Percentiles rank a stretch among this genome's conserved stretches.
Conservation (phyloP, 1,284 basidiomycete genomes). For the Inonotus hispidus region DNA sequence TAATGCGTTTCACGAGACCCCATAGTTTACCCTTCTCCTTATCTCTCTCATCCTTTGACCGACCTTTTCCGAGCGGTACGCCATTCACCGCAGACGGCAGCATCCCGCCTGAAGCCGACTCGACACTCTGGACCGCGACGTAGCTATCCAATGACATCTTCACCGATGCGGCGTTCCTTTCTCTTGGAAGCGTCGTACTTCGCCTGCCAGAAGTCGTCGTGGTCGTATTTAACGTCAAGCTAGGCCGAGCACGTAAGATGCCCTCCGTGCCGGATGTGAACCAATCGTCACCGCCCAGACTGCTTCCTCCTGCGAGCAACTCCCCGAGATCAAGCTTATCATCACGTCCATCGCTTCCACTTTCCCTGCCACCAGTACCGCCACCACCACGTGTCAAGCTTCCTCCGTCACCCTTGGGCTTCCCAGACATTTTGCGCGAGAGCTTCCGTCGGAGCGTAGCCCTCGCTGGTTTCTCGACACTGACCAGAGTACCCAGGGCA, state of each 20-base stretch:
- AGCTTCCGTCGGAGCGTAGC: constrained; percentile 28
- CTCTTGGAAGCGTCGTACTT: constrained; percentile 21
- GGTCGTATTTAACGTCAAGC: constrained; percentile 22
- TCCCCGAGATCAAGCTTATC: constrained; percentile 12
- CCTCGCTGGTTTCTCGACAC: not conserved
- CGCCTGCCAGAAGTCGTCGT: constrained; percentile 23
- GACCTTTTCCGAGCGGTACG: not conserved
- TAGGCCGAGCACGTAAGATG: constrained; percentile 27
- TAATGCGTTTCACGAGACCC: constrained; percentile 66
- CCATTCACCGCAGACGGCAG: constrained; percentile 14
- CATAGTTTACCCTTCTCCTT: constrained; percentile 34
- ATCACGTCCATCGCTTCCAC: constrained; percentile 13
- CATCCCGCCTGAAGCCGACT: constrained; percentile 6
- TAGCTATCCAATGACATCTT: constrained; percentile 27
- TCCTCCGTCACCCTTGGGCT: constrained; percentile 34
- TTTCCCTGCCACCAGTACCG: constrained; percentile 17
- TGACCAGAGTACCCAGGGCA: not conserved
- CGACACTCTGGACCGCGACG: constrained; percentile 21
- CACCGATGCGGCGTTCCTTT: constrained; percentile 8
- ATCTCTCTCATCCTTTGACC: not conserved
- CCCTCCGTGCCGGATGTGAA: not conserved
- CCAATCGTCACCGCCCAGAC: not conserved
- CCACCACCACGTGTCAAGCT: constrained; percentile 21
- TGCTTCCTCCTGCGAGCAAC: constrained; percentile 4
- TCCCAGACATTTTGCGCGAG: constrained; percentile 44